Evolutionary conservation across 2,329 filamentous ascomycete species (phyloP).

Genomic region (Cytospora chrysosperma): DNA sequence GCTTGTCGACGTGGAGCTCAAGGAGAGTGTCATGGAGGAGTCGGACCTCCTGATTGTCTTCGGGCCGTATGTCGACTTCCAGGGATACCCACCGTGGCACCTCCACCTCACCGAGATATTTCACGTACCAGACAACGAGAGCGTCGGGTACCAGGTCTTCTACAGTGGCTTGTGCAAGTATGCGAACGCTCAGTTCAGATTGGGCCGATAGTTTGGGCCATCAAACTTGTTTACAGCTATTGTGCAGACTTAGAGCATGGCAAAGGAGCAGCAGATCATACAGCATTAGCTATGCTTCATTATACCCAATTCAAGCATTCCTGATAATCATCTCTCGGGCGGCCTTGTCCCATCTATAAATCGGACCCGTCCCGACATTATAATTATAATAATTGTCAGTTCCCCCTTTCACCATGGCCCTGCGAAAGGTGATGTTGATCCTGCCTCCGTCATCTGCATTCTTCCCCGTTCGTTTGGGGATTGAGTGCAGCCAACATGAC

Average conservation of each 20-base stretch:
- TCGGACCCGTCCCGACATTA: constrained; percentile 69
- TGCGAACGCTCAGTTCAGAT: constrained; percentile 83
- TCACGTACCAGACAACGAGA: constrained; percentile 70
- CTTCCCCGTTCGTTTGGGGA: constrained; percentile 70
- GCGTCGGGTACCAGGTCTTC: constrained; percentile 93
- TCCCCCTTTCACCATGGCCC: constrained; percentile 67
- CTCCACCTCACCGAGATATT: constrained; percentile 93
- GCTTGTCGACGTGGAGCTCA: constrained; percentile 85
- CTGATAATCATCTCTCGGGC: constrained; percentile 49
- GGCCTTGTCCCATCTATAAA: constrained; percentile 65
- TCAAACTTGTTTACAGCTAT: constrained; percentile 11
- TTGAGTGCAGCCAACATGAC: constrained; percentile 72
- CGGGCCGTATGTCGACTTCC: constrained; percentile 75
- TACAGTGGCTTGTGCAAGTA: constrained; percentile 80
- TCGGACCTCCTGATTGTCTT: constrained; percentile 90
- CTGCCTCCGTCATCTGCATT: constrained; percentile 61
- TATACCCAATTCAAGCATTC: constrained; percentile 29
- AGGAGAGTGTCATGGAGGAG: constrained; percentile 75
- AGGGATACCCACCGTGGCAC: constrained; percentile 96
- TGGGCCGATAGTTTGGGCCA: constrained; percentile 57
- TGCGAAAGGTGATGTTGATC: constrained; percentile 77
- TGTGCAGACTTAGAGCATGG: constrained; percentile 18
- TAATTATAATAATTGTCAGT: constrained; percentile 85
- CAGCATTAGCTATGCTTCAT: constrained; percentile 12
- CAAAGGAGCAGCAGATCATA: neutral